phyloP scores from a whole-genome alignment of 2,329 filamentous ascomycete species.

The Arthrocladium fulminans region DNA sequence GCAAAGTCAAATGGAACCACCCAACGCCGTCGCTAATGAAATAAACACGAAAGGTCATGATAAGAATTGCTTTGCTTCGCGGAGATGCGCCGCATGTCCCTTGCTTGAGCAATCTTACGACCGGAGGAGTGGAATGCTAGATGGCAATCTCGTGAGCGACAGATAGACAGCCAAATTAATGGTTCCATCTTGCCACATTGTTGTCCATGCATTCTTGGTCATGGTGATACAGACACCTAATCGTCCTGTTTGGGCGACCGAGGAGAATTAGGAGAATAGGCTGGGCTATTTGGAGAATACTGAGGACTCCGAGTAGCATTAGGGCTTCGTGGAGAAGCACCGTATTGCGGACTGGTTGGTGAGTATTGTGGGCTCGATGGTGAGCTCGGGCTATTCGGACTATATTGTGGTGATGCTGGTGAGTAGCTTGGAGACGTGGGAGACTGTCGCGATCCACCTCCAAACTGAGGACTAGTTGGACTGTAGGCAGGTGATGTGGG shows the following conservation, averaged over 20 bases:
- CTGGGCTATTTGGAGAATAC: slow-evolving; percentile 44
- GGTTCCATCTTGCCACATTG: slow-evolving; percentile 19
- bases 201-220: slow-evolving; percentile 10
- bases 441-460: slow-evolving; percentile 32
- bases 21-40: slow-evolving; percentile 23
- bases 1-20: slow-evolving; percentile 3
- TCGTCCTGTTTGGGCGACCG: slow-evolving; percentile 23
- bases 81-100: slow-evolving; percentile 9
- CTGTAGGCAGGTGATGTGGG: slow-evolving; percentile 53
- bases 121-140: slow-evolving; percentile 12
- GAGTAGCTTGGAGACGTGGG: slow-evolving; percentile 49
- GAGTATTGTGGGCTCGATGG: slow-evolving; percentile 45
- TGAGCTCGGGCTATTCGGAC: slow-evolving; percentile 50
- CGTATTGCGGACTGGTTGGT: slow-evolving; percentile 46
- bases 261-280: slow-evolving; percentile 32
- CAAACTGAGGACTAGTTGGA: slow-evolving; percentile 44
- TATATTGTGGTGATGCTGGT: slow-evolving; percentile 53
- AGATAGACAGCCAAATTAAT: slow-evolving; percentile 25
- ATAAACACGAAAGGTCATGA: slow-evolving; percentile 9
- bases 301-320: slow-evolving; percentile 41
- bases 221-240: slow-evolving; percentile 18
- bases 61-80: neutral
- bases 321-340: slow-evolving; percentile 25
- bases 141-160: slow-evolving; percentile 3
- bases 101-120: slow-evolving; percentile 12